Evolutionary conservation across 129 eudicot species (phyloP), one percentile per base, ranked within the genome.

Genomic region (Helianthus tuberosus): DNA sequence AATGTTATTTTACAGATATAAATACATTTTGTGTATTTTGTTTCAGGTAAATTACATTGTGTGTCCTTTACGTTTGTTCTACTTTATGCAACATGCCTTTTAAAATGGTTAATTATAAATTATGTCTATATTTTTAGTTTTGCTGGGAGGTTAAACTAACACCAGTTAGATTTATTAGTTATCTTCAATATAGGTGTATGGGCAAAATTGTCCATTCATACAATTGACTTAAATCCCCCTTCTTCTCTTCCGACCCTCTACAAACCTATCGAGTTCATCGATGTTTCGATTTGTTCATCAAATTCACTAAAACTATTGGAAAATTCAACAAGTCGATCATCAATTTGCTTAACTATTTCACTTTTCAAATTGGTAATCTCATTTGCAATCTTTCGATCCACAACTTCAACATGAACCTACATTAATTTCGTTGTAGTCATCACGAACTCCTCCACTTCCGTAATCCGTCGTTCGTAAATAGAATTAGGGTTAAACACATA

Each of bases 341-440:
- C 96, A 25, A 93, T 61, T 63, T 76, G 77, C 85, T 74, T 84
- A 39, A 61, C 73, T 16, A 92, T 15, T 38, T 92, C 97, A n/a
- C 49, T 79, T 71, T 64, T 86, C 66, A 92, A 77, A 7, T 78
- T 77, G 5, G 66, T 73, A 68, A 91, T 73, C 77, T 59, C 85
- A 16, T 55, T 78, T 64, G 81, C 93, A 11, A 88, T 39, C 80
- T 94, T 90, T 57, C 85, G 73, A 49, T 94, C 97, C 65, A 90
- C 80, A 43, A 85, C 85, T 48, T 86, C 92, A 10, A 94, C 83
- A 73, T 90, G 97, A 36, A 94, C 89, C 71, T 94, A 96, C 91
- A 91, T 77, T 87, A 86, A 84, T 41, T 81, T 90, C 4, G 81
- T 71, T 6, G 89, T 83, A 4, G 80, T 86, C 79, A 76, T 90